These are phyloP conservation scores for Neurospora intermedia DNA, from an alignment of 495 filamentous ascomycete species.

Conservation along the genomic window DNA sequence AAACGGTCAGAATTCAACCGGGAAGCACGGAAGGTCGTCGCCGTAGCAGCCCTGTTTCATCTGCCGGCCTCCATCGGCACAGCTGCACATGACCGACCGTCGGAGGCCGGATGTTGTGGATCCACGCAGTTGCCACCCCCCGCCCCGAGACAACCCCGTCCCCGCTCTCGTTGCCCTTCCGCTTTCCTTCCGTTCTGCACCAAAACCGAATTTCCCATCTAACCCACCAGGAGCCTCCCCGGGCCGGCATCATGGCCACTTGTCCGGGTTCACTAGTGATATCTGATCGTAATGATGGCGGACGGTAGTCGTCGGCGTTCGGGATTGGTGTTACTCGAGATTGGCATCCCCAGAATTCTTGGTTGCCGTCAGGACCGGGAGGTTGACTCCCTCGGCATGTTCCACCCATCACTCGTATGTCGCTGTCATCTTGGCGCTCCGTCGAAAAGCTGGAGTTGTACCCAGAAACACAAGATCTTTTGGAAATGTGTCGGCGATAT, in stretches of 20 bases:
- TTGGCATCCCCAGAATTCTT: neutral
- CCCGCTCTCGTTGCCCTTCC: neutral
- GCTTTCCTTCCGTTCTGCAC: neutral
- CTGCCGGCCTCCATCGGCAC: neutral
- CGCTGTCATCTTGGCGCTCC: neutral
- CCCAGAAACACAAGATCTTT: neutral
- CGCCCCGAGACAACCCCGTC: neutral
- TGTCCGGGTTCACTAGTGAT: neutral
- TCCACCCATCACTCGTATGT: neutral
- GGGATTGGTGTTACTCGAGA: neutral
- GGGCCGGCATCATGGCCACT: neutral
- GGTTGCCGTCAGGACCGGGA: neutral
- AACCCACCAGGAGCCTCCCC: neutral
- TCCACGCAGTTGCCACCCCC: neutral
- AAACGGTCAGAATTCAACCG: neutral
- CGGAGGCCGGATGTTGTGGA: neutral
- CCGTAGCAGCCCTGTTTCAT: neutral
- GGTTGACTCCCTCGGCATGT: neutral
- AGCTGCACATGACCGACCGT: neutral
- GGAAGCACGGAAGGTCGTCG: neutral
- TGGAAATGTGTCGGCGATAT: neutral
- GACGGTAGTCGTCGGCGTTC: neutral
- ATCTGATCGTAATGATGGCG: neutral
- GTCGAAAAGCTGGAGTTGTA: too few relatives aligned
- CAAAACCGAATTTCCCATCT: neutral